Percentiles rank a stretch among this genome's conserved stretches.
phyloP scores from a whole-genome alignment of 805 yeast species.

The Kodamaea hsintzibuensis region DNA sequence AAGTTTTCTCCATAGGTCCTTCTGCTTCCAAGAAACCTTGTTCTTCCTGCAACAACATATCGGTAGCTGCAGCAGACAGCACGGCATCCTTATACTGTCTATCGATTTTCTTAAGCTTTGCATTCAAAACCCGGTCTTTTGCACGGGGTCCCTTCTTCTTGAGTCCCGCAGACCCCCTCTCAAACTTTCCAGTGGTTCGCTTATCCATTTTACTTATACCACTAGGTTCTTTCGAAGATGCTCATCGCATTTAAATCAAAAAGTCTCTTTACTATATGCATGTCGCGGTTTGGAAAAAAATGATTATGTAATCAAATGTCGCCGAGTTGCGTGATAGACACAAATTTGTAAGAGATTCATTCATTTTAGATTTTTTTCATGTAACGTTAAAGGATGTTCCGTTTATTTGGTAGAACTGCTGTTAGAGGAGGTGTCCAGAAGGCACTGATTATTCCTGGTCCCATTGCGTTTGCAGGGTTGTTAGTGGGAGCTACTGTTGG shows the following conservation, averaged over 20 bases:
- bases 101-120: constrained; percentile 68
- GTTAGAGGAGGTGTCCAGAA: constrained; percentile 1
- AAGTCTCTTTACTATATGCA: background rate
- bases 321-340: background rate
- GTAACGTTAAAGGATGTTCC: constrained; percentile 5
- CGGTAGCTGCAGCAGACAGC: constrained; percentile 83
- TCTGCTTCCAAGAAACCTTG: constrained; percentile 90
- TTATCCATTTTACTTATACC: constrained; percentile 2
- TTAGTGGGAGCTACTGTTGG: constrained; percentile 31
- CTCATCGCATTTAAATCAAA: constrained; percentile 5
- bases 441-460: constrained; percentile 19
- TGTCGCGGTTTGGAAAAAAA: constrained; percentile 4
- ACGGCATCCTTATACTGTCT: constrained; percentile 74
- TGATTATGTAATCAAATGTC: background rate
- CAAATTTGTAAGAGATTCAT: background rate
- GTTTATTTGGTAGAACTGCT: constrained; percentile 10
- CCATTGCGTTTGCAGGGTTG: constrained; percentile 18
- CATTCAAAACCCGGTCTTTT: constrained; percentile 39
- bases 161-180: constrained; percentile 9
- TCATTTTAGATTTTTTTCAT: background rate
- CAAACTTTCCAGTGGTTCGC: constrained; percentile 9
- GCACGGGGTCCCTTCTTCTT: constrained; percentile 16
- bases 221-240: background rate
- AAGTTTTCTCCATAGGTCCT: constrained; percentile 86
- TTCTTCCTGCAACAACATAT: constrained; percentile 79